Conservation (phyloP, 306 rosid species). For the Pterocarpus santalinus region DNA sequence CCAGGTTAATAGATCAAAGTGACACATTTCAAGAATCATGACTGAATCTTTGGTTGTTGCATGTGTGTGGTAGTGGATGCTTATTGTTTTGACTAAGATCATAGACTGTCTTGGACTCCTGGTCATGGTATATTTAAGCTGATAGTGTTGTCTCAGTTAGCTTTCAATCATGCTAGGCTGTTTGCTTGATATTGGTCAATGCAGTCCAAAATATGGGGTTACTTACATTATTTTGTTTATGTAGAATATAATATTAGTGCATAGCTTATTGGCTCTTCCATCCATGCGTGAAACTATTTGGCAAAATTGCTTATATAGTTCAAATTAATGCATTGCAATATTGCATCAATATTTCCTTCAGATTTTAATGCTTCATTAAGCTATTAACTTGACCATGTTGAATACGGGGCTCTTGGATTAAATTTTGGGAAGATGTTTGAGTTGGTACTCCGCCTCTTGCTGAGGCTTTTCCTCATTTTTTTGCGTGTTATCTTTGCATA, state of each 20-base stretch:
- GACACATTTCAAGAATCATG: slow-evolving; percentile 17
- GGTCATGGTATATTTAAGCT: slow-evolving; percentile 9
- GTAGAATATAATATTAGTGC: neutral
- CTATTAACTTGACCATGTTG: too few species aligned
- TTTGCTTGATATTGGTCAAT: slow-evolving; percentile 27
- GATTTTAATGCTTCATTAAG: slow-evolving; percentile 52
- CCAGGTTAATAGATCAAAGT: slow-evolving; percentile 7
- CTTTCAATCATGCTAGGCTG: slow-evolving; percentile 14
- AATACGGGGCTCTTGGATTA: too few species aligned
- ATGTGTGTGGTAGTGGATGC: slow-evolving; percentile 28
- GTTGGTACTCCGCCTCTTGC: too few species aligned
- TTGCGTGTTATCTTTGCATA: too few species aligned
- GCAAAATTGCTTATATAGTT: neutral
- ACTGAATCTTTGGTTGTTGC: slow-evolving; percentile 27
- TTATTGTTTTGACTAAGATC: slow-evolving; percentile 31
- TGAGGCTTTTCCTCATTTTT: too few species aligned
- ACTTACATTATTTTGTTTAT: neutral
- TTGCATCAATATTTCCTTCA: neutral
- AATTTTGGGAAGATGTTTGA: too few species aligned
- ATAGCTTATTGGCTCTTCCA: slow-evolving; percentile 16
- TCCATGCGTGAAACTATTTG: slow-evolving; percentile 2
- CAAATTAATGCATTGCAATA: neutral
- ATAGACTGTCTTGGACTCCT: neutral
- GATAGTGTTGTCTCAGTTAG: slow-evolving; percentile 32
- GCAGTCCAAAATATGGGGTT: slow-evolving; percentile 12